Conservation (phyloP, 108 stramenopile genomes). For the Nitzschia sp. region DNA sequence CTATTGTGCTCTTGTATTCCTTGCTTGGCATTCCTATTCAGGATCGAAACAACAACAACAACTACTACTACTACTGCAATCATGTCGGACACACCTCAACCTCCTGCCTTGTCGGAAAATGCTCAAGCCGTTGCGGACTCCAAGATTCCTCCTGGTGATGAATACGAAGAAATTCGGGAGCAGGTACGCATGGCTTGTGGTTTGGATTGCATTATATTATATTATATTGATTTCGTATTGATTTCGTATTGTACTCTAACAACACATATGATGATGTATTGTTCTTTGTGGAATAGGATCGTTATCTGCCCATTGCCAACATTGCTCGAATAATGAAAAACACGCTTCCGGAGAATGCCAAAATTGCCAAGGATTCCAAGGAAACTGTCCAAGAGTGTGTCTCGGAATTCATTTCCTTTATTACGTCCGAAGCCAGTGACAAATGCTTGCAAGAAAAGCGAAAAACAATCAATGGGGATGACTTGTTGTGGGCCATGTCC, state of each 20-base stretch:
- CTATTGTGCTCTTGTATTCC: too few relatives aligned
- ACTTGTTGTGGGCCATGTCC: slow-evolving; percentile 98
- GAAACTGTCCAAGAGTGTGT: slow-evolving; percentile 99
- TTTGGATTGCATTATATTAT: too few relatives aligned
- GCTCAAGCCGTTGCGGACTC: slow-evolving; percentile 43
- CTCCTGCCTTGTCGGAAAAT: slow-evolving; percentile 10
- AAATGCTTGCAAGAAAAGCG: slow-evolving; percentile 98
- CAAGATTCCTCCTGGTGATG: slow-evolving; percentile 58
- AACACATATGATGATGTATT: too few relatives aligned
- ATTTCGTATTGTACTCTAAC: too few relatives aligned
- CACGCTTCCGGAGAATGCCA: slow-evolving; percentile 95
- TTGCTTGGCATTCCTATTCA: too few relatives aligned
- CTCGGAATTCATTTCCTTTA: slow-evolving; percentile 99
- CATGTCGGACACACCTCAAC: slow-evolving; percentile 24
- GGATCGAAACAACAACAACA: too few relatives aligned
- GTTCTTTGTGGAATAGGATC: too few relatives aligned
- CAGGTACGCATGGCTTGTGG: slow-evolving; percentile 40
- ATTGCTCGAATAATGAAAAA: slow-evolving; percentile 99
- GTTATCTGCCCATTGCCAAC: slow-evolving; percentile 98
- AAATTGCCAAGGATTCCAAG: slow-evolving; percentile 99
- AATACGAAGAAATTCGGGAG: slow-evolving; percentile 77
- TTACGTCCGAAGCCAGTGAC: slow-evolving; percentile 97
- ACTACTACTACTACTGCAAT: background rate
- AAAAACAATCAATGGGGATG: slow-evolving; percentile 99
- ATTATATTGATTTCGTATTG: too few relatives aligned